Evolutionary conservation across 1,284 basidiomycete genomes (phyloP).

Genomic region (Austroboletus novae-zelandiae): DNA sequence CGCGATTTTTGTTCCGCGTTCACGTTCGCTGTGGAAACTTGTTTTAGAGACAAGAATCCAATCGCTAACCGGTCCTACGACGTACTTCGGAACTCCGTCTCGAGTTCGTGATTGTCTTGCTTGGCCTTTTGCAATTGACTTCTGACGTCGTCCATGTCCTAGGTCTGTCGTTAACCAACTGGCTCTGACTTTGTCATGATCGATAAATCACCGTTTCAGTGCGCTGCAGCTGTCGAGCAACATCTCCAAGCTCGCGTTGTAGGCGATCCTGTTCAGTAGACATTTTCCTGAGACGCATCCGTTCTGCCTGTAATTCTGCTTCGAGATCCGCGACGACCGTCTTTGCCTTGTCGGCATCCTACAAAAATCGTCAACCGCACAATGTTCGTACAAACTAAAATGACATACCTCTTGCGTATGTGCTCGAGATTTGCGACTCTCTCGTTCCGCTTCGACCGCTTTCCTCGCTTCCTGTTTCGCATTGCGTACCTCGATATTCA

Average conservation of each 20-base stretch:
- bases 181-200: not conserved
- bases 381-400: no score
- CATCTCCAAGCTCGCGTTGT: constrained; percentile 59
- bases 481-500: constrained; percentile 58
- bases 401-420: constrained; percentile 53
- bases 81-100: constrained; percentile 63
- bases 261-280: constrained; percentile 59
- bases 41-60: not conserved
- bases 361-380: not conserved
- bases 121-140: constrained; percentile 64
- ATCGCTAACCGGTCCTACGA: not conserved
- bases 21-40: constrained; percentile 43
- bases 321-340: constrained; percentile 65
- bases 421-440: constrained; percentile 43
- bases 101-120: constrained; percentile 65
- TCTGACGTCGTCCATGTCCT: constrained; percentile 78
- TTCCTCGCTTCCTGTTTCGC: constrained; percentile 56
- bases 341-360: constrained; percentile 73
- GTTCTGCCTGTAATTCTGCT: constrained; percentile 62
- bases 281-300: constrained; percentile 58
- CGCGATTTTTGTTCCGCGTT: constrained; percentile 69
- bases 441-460: constrained; percentile 49
- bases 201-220: constrained; percentile 55
- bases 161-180: constrained; percentile 13
- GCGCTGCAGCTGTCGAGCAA: constrained; percentile 59